A percentile compares a stretch with the other conserved stretches of the same genome.
These are phyloP conservation scores for Tuber borchii DNA, from an alignment of 495 filamentous ascomycete species.

Conservation along the genomic window DNA sequence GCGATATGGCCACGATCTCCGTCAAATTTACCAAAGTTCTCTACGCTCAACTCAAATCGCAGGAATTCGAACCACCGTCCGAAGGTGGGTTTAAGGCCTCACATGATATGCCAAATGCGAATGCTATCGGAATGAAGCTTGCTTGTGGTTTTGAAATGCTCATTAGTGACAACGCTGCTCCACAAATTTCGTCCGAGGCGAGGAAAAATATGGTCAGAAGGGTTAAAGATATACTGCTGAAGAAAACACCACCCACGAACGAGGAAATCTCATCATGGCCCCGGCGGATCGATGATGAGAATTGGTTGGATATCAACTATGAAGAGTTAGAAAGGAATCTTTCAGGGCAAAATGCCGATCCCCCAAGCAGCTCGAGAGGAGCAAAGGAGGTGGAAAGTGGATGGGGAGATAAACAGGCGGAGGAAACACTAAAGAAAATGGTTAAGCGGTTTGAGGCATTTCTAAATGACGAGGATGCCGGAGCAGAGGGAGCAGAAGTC, in stretches of 20 bases:
- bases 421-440: conserved; percentile 80
- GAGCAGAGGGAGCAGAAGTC: conserved; percentile 65
- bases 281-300: conserved; percentile 67
- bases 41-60: conserved; percentile 85
- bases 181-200: conserved; percentile 19
- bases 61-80: conserved; percentile 66
- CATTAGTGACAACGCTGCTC: conserved; percentile 46
- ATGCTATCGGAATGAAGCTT: conserved; percentile 82
- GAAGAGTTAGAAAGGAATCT: conserved; percentile 80
- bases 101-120: conserved; percentile 37
- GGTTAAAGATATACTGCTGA: conserved; percentile 23
- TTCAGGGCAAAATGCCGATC: conserved; percentile 46
- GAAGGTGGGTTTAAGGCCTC: conserved; percentile 13
- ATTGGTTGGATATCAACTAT: conserved; percentile 91
- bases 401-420: conserved; percentile 73
- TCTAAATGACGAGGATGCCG: conserved; percentile 76
- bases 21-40: conserved; percentile 78
- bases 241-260: conserved; percentile 60
- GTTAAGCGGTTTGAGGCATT: conserved; percentile 90
- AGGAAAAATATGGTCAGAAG: conserved; percentile 8
- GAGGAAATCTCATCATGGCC: conserved; percentile 66
- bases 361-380: conserved; percentile 19
- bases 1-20: conserved; percentile 70
- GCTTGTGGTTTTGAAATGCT: conserved; percentile 90
- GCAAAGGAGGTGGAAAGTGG: conserved; percentile 38